These are phyloP conservation scores for Cenchrus fungigraminus DNA, from an alignment of 176 grass and related monocot species.

Conservation along the genomic window DNA sequence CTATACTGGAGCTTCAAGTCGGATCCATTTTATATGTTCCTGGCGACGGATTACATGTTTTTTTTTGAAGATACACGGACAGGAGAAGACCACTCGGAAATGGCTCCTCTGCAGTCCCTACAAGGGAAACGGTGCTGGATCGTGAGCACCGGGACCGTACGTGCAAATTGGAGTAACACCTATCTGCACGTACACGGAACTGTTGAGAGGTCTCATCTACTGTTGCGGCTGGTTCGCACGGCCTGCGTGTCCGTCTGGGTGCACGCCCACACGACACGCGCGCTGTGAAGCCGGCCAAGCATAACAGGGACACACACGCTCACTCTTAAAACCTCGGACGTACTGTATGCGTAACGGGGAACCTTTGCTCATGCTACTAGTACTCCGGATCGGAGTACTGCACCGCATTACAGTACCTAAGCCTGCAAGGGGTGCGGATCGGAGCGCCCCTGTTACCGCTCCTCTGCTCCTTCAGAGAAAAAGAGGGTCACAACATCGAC, in stretches of 20 bases:
- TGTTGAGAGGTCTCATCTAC: not conserved
- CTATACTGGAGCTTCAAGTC: not conserved
- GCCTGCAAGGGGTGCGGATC: too few relatives aligned
- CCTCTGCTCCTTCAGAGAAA: too few relatives aligned
- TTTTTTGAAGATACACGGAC: too few relatives aligned
- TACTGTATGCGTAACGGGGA: not conserved
- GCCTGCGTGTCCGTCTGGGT: not conserved
- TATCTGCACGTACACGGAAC: not conserved
- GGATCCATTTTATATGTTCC: not conserved
- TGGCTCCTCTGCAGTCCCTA: not conserved
- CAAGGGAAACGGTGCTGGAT: not conserved
- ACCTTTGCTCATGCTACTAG: too few relatives aligned
- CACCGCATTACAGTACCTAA: too few relatives aligned
- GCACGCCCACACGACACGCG: not conserved
- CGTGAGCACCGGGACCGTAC: not conserved
- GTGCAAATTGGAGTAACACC: not conserved
- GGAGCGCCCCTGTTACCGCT: too few relatives aligned
- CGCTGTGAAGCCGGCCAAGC: not conserved
- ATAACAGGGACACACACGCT: not conserved
- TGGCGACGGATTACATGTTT: too few relatives aligned
- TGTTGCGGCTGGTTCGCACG: not conserved
- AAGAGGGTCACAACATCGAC: too few relatives aligned
- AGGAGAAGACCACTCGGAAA: too few relatives aligned
- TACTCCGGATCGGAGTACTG: too few relatives aligned
- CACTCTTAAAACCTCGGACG: conserved; percentile 1